Conservation (phyloP, 2,329 filamentous ascomycete genomes). For the Chaetothyriales sp. region DNA sequence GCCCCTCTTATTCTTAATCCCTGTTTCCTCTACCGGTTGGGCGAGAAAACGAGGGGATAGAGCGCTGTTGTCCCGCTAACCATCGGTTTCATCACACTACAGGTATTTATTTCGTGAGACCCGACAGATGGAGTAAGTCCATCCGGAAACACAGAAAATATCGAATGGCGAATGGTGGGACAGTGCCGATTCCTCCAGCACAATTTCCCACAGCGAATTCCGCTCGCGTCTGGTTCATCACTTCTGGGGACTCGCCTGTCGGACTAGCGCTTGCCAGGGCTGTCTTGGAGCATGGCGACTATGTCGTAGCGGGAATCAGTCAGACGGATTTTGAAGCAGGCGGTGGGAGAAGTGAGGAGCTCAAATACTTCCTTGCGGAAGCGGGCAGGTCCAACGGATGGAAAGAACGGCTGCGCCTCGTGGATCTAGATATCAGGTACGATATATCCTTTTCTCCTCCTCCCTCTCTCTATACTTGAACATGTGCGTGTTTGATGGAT, state of each 20-base stretch:
- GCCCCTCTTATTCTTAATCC: no score
- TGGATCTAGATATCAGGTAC: slow-evolving; percentile 45
- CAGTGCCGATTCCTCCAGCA: slow-evolving; percentile 10
- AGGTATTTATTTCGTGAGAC: background rate
- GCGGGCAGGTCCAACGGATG: slow-evolving; percentile 52
- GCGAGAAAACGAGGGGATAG: no score
- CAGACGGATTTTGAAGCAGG: slow-evolving; percentile 63
- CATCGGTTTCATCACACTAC: no score
- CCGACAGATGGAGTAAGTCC: background rate
- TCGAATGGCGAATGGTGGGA: slow-evolving; percentile 14
- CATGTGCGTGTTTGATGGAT: background rate
- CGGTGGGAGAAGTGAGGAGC: slow-evolving; percentile 61
- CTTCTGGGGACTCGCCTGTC: slow-evolving; percentile 71
- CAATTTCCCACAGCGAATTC: slow-evolving; percentile 43
- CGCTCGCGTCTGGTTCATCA: slow-evolving; percentile 86
- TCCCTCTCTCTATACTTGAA: background rate
- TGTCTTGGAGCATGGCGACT: slow-evolving; percentile 81
- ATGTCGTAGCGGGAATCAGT: slow-evolving; percentile 70
- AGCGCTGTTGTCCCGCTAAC: no score
- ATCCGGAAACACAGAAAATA: background rate
- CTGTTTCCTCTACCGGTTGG: no score
- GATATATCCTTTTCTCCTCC: slow-evolving; percentile 2
- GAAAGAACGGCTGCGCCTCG: slow-evolving; percentile 59
- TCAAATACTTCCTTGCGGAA: slow-evolving; percentile 60
- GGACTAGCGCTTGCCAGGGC: slow-evolving; percentile 69